Evolutionary conservation across 1,139 yeast species (phyloP), one percentile per base, ranked within the genome.

Genomic region (Candida pseudoviswanathii): DNA sequence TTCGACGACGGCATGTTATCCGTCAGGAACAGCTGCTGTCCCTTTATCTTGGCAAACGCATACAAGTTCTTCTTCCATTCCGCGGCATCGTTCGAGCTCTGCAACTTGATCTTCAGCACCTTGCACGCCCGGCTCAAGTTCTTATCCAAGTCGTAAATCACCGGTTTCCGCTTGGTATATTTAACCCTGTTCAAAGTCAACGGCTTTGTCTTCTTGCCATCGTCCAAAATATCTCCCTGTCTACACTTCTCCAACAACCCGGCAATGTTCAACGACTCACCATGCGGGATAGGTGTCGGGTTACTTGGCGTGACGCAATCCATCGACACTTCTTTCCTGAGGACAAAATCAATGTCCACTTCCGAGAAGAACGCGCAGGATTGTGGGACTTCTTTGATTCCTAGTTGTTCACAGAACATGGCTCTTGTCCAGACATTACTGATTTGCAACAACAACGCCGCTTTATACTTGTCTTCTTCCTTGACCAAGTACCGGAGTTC

Each of bases 391-490:
- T 92, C 96, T 39, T 81, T 77, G 51, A 95, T 86, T 0, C 98
- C 98, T 62, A 94, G 68, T 61, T 92, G 96, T 61, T 92, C 96
- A 57, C 96, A 89, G 62, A 95, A 95, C 85, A 94, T 87, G 1
- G 96, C 96, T 55, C 99, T 76, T 0, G 99, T 94, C 99, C 99
- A 95, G 5, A 92, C 63, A 64, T 95, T 95, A 53, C 96, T 83
- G 24, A 95, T 80, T 63, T 95, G 99, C 48, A 95, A 72, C 2
- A 96, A 82, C 67, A 92, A 73, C 0, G 96, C 96, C 1, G 86
- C 87, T 54, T 82, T 77, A 60, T 88, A 86, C 58, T 78, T 79
- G 61, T 94, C 95, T 54, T 84, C 81, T 36, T 86, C 86, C 48
- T 82, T 81, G 1, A 84, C 90, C 57, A 95, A 64, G 63, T 86